A percentile compares a stretch with the other conserved stretches of the same genome.
Conservation (phyloP, 192 early-diverging fungal species). For the Dissophora ornata region DNA sequence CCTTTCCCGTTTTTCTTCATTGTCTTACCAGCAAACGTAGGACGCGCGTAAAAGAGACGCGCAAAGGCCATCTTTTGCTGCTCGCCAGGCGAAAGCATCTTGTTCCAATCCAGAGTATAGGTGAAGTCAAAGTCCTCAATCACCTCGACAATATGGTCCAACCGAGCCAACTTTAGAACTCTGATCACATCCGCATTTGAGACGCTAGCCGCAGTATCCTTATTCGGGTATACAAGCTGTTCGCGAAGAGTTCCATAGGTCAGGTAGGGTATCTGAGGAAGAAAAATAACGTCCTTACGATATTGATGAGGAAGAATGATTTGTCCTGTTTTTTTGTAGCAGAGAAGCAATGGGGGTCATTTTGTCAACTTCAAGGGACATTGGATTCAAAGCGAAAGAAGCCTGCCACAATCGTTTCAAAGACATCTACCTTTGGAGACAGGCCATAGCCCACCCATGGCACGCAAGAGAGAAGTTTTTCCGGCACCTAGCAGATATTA, state of each 20-base stretch:
- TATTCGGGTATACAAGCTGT: constrained; percentile 22
- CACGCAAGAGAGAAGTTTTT: constrained; percentile 85
- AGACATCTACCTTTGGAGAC: constrained; percentile 63
- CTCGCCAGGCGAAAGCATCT: constrained; percentile 81
- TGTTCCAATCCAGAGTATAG: constrained; percentile 69
- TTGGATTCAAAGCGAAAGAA: too few species aligned
- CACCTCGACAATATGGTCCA: constrained; percentile 53
- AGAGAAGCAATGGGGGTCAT: too few species aligned
- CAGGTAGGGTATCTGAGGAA: constrained; percentile 35
- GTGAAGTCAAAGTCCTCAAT: constrained; percentile 57
- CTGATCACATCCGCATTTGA: constrained; percentile 58
- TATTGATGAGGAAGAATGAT: constrained; percentile 64
- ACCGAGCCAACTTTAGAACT: constrained; percentile 47
- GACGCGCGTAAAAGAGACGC: constrained; percentile 74
- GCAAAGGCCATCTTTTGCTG: constrained; percentile 78
- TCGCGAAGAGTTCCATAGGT: constrained; percentile 30
- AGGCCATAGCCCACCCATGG: constrained; percentile 81
- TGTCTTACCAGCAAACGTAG: constrained; percentile 74
- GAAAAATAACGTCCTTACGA: constrained; percentile 33
- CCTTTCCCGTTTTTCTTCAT: not conserved
- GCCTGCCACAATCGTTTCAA: too few species aligned
- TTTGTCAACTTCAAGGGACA: too few species aligned
- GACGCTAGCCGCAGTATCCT: constrained; percentile 35
- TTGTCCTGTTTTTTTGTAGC: too few species aligned
- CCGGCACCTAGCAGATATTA: constrained; percentile 62